These are phyloP conservation scores for Angomonas ambiguus DNA, from an alignment of 208 protist species.

Conservation along the genomic window DNA sequence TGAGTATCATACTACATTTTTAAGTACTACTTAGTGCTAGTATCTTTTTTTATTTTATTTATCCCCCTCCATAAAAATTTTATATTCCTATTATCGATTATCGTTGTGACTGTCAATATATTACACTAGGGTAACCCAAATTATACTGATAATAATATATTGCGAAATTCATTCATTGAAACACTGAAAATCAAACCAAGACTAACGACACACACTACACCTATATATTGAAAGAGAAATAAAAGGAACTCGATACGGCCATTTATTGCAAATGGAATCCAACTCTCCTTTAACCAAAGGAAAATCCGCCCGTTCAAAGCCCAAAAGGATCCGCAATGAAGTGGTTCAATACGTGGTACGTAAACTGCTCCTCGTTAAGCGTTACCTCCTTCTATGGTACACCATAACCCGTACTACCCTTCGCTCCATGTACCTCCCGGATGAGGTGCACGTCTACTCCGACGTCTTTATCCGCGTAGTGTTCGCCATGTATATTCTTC, in stretches of 20 bases:
- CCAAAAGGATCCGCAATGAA: neutral
- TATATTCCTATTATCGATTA: neutral
- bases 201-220: too few relatives aligned
- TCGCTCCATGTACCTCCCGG: conserved; percentile 65
- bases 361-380: neutral
- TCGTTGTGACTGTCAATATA: neutral
- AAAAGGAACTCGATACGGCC: too few relatives aligned
- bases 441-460: conserved; percentile 64
- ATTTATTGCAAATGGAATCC: neutral
- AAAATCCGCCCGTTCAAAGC: neutral
- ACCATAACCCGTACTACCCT: conserved; percentile 37
- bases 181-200: too few relatives aligned
- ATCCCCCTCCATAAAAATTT: neutral
- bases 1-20: neutral
- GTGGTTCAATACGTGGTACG: neutral
- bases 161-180: too few relatives aligned
- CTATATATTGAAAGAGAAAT: too few relatives aligned
- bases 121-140: too few relatives aligned
- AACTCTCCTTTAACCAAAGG: neutral
- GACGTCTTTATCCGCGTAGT: conserved; percentile 57
- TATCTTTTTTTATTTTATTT: conserved; percentile 10
- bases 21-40: neutral
- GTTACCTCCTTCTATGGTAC: conserved; percentile 5
- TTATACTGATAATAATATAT: too few relatives aligned
- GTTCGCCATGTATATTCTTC: conserved; percentile 76